Percentiles rank a stretch among this genome's conserved stretches.
These are phyloP conservation scores for Colletotrichum cordylinicola DNA, from an alignment of 2,329 filamentous ascomycete species.

Conservation along the genomic window DNA sequence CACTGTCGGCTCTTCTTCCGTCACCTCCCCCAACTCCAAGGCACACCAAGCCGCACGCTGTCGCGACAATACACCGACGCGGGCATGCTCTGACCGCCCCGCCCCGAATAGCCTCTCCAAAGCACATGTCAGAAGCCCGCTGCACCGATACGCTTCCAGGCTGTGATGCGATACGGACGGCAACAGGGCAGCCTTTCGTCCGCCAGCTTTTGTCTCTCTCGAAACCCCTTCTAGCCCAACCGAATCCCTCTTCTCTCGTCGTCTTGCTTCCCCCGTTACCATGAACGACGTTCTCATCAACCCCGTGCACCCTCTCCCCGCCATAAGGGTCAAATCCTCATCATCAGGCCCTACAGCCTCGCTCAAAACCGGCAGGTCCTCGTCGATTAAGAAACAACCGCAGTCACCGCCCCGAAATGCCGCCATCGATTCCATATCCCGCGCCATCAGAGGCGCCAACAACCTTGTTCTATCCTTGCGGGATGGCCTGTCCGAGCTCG, in stretches of 20 bases:
- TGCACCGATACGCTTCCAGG: background rate
- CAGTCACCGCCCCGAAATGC: background rate
- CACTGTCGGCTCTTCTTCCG: background rate
- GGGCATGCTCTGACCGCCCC: slow-evolving; percentile 15
- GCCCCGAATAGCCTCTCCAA: background rate
- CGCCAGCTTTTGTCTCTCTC: background rate
- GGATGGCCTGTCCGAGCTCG: slow-evolving; percentile 57
- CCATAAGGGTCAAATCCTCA: slow-evolving; percentile 8
- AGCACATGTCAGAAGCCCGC: slow-evolving; percentile 15
- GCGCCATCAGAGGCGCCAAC: slow-evolving; percentile 44
- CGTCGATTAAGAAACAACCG: slow-evolving; percentile 13
- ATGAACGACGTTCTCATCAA: slow-evolving; percentile 25
- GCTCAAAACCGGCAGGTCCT: slow-evolving; percentile 6
- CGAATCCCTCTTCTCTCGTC: background rate
- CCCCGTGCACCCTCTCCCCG: slow-evolving; percentile 12
- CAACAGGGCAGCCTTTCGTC: slow-evolving; percentile 5
- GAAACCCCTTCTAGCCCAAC: background rate
- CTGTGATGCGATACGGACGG: slow-evolving; percentile 20
- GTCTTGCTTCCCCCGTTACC: background rate
- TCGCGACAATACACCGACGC: slow-evolving; percentile 6
- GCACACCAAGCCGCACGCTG: background rate
- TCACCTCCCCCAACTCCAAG: background rate
- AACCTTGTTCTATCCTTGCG: slow-evolving; percentile 51
- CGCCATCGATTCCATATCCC: slow-evolving; percentile 26
- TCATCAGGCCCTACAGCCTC: background rate